A percentile compares a stretch with the other conserved stretches of the same genome.
phyloP scores from a whole-genome alignment of 495 filamentous ascomycete genomes.

The Aspergillus haitiensis region DNA sequence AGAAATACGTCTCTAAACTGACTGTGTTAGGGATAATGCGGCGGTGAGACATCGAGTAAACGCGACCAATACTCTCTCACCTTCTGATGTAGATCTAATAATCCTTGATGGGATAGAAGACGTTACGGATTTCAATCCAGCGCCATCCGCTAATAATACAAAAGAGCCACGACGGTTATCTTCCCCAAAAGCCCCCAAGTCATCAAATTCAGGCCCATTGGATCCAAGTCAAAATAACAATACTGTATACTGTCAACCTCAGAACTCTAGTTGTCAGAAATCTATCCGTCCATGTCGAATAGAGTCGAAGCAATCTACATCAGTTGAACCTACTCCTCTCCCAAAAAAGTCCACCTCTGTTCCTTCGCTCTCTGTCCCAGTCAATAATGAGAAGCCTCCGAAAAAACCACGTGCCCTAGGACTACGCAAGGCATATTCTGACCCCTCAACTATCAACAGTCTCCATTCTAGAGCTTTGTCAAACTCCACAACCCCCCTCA shows the following conservation, averaged over 20 bases:
- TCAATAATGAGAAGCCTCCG: background rate
- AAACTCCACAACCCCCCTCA: conserved; percentile 26
- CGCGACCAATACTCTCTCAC: conserved; percentile 24
- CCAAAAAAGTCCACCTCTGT: background rate
- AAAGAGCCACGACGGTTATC: background rate
- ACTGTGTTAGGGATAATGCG: conserved; percentile 12
- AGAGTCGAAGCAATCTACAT: background rate
- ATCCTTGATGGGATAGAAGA: conserved; percentile 27
- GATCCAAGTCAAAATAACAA: background rate
- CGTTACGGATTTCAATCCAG: no score
- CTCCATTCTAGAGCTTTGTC: conserved; percentile 18
- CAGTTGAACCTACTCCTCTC: background rate
- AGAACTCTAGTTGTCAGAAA: background rate
- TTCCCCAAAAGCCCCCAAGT: background rate
- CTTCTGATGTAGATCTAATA: conserved; percentile 35
- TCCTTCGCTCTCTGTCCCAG: background rate
- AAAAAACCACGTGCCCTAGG: conserved; percentile 20
- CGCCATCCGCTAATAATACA: background rate
- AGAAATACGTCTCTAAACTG: conserved; percentile 14
- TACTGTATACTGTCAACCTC: background rate
- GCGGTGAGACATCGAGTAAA: background rate
- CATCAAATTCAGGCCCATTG: background rate
- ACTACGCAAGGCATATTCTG: conserved; percentile 42
- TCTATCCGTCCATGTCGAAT: background rate
- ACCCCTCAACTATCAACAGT: conserved; percentile 29